A percentile compares a stretch with the other conserved stretches of the same genome.
Conservation (phyloP, 768 basidiomycete species). For the Kockovaella imperatae region DNA sequence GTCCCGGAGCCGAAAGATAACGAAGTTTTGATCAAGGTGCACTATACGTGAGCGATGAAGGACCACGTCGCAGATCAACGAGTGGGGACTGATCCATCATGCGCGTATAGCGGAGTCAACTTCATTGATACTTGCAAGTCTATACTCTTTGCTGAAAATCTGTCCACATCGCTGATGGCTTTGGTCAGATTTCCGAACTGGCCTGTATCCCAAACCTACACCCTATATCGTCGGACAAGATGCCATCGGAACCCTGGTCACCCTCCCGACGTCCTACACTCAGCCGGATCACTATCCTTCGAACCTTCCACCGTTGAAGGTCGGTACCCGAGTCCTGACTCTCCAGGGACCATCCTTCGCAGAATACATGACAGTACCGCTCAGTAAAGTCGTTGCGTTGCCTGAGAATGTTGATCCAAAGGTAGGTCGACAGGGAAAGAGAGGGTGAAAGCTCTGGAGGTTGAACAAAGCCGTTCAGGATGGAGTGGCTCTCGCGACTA, state of each 20-base stretch:
- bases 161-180: background rate
- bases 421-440: too few species aligned
- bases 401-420: conserved; percentile 54
- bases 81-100: background rate
- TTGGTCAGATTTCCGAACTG: conserved; percentile 58
- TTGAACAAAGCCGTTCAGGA: too few species aligned
- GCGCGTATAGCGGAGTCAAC: conserved; percentile 55
- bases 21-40: conserved; percentile 48
- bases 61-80: conserved; percentile 10
- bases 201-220: conserved; percentile 48
- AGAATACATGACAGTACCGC: conserved; percentile 63
- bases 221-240: conserved; percentile 63
- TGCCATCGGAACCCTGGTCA: conserved; percentile 64
- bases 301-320: conserved; percentile 57
- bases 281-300: conserved; percentile 48
- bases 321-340: conserved; percentile 65
- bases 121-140: conserved; percentile 51
- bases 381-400: conserved; percentile 57
- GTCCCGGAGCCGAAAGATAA: conserved; percentile 59
- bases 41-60: conserved; percentile 19
- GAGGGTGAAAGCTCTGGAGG: too few species aligned
- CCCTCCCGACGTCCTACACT: conserved; percentile 59
- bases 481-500: conserved; percentile 63
- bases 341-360: conserved; percentile 50
- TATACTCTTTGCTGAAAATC: conserved; percentile 3